Conservation (phyloP, 2,329 filamentous ascomycete species). For the Corniculantispora saksenae region DNA sequence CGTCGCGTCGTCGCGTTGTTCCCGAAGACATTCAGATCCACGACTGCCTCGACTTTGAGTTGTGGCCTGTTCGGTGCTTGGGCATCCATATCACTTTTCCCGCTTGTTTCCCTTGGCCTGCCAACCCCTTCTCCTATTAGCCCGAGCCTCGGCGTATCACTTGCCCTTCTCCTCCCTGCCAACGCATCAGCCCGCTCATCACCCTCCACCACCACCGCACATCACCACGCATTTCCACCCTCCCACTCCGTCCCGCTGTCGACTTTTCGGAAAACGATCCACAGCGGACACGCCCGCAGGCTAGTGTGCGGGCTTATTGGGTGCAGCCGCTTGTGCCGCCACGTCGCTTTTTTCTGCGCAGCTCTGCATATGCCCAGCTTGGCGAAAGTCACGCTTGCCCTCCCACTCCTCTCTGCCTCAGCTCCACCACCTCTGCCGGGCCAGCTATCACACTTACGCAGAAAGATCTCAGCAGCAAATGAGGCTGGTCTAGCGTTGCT, state of each 20-base stretch:
- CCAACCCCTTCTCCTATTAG: background rate
- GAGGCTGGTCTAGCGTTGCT: background rate
- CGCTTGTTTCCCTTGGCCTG: background rate
- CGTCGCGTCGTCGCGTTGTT: too few species aligned
- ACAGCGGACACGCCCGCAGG: conserved; percentile 15
- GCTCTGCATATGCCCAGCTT: background rate
- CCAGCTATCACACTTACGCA: background rate
- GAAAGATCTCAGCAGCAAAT: background rate
- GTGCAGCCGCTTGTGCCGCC: conserved; percentile 16
- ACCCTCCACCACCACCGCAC: background rate
- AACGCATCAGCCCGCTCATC: conserved; percentile 13
- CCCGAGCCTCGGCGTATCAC: background rate
- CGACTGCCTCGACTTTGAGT: too few species aligned
- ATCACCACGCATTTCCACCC: background rate
- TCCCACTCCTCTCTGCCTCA: too few species aligned
- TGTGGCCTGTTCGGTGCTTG: background rate
- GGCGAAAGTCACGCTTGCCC: conserved; percentile 11
- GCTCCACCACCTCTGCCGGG: background rate
- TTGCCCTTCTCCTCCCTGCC: background rate
- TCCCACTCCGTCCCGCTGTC: background rate
- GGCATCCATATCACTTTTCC: background rate
- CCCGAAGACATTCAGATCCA: too few species aligned
- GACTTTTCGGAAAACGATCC: conserved; percentile 2
- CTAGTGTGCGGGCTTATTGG: conserved; percentile 15
- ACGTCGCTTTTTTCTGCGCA: too few species aligned